phyloP scores from a whole-genome alignment of 2,329 filamentous ascomycete species.

The Monilinia aucupariae region DNA sequence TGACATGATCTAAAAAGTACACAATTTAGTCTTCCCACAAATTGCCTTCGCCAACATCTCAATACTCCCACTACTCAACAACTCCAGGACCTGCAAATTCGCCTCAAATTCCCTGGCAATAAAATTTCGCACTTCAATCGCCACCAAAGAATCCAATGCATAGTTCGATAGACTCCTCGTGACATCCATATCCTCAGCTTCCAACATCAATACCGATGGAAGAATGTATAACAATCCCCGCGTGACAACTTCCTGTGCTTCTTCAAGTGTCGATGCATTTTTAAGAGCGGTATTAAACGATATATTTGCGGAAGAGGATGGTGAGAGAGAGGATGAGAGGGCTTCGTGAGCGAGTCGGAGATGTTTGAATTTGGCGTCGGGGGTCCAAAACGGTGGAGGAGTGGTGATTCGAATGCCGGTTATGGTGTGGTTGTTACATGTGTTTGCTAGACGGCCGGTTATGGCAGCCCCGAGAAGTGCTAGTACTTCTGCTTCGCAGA shows the following conservation, averaged over 20 bases:
- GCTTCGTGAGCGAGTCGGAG: slow-evolving; percentile 38
- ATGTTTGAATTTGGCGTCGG: slow-evolving; percentile 50
- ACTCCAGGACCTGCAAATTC: slow-evolving; percentile 47
- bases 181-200: slow-evolving; percentile 45
- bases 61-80: slow-evolving; percentile 48
- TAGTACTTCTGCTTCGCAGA: slow-evolving; percentile 50
- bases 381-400: slow-evolving; percentile 46
- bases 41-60: slow-evolving; percentile 45
- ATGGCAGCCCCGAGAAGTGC: slow-evolving; percentile 50
- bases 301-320: slow-evolving; percentile 29
- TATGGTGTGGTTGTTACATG: slow-evolving; percentile 47
- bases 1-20: slow-evolving; percentile 21
- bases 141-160: slow-evolving; percentile 33
- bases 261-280: slow-evolving; percentile 40
- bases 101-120: slow-evolving; percentile 41
- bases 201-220: slow-evolving; percentile 45
- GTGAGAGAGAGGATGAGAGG: slow-evolving; percentile 25
- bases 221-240: slow-evolving; percentile 45
- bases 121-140: slow-evolving; percentile 34
- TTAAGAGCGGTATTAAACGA: slow-evolving; percentile 44
- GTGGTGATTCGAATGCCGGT: slow-evolving; percentile 49
- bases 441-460: slow-evolving; percentile 39
- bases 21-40: slow-evolving; percentile 40
- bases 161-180: slow-evolving; percentile 43
- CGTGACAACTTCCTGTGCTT: slow-evolving; percentile 43